phyloP scores from a whole-genome alignment of 345 rosid species.

The Pugionium dolabratum region DNA sequence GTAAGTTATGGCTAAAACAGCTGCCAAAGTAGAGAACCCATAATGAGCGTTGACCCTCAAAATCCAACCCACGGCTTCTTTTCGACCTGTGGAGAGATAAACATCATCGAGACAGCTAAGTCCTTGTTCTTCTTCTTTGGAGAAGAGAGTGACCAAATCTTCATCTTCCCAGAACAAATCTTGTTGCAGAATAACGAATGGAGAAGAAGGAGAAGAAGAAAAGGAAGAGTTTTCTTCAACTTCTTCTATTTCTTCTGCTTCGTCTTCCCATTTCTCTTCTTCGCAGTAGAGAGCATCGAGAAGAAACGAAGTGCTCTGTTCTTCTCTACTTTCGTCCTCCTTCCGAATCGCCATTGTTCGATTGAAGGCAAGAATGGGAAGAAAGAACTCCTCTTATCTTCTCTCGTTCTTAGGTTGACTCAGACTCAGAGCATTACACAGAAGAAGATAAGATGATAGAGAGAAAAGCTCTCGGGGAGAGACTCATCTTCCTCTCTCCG shows the following conservation, averaged over 20 bases:
- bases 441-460: slow-evolving; percentile 37
- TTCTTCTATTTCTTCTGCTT: slow-evolving; percentile 43
- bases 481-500: slow-evolving; percentile 37
- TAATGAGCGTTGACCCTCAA: slow-evolving; percentile 62
- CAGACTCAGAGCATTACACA: slow-evolving; percentile 35
- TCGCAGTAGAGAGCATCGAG: slow-evolving; percentile 72
- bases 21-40: slow-evolving; percentile 71
- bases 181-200: slow-evolving; percentile 52
- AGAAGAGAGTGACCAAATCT: slow-evolving; percentile 66
- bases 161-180: slow-evolving; percentile 79
- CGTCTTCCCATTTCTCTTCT: slow-evolving; percentile 65
- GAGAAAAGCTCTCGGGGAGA: slow-evolving; percentile 35
- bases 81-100: slow-evolving; percentile 49
- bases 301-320: slow-evolving; percentile 41
- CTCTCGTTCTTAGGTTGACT: slow-evolving; percentile 18
- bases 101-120: slow-evolving; percentile 35
- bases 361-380: slow-evolving; percentile 42
- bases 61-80: slow-evolving; percentile 77
- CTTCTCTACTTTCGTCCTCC: slow-evolving; percentile 33
- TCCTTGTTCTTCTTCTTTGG: slow-evolving; percentile 55
- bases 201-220: slow-evolving; percentile 36
- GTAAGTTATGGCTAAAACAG: slow-evolving; percentile 72
- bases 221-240: slow-evolving; percentile 35
- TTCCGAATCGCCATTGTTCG: slow-evolving; percentile 51
- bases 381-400: slow-evolving; percentile 42